Evolutionary conservation across 768 basidiomycete species (phyloP).

Genomic region (Dictyophora rubrovolvata): DNA sequence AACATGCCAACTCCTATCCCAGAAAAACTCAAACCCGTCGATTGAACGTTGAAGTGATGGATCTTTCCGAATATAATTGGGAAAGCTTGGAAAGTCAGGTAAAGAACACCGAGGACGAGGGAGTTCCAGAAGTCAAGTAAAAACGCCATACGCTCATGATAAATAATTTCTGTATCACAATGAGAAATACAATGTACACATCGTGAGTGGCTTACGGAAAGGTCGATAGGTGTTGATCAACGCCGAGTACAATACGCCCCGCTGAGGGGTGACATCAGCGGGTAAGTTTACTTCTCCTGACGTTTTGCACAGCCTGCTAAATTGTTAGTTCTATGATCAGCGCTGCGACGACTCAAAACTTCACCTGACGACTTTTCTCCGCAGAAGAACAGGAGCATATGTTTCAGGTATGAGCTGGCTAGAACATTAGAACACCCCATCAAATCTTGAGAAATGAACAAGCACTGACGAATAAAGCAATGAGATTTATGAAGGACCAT

Average conservation of each 20-base stretch:
- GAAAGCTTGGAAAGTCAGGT: slow-evolving; percentile 47
- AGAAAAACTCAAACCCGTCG: slow-evolving; percentile 37
- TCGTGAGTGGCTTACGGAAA: slow-evolving; percentile 12
- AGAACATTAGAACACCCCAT: neutral
- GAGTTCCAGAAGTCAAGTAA: slow-evolving; percentile 20
- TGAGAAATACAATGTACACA: slow-evolving; percentile 9
- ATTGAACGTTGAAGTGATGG: slow-evolving; percentile 46
- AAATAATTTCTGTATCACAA: slow-evolving; percentile 17
- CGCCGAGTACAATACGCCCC: slow-evolving; percentile 22
- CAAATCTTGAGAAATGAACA: neutral
- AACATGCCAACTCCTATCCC: slow-evolving; percentile 43
- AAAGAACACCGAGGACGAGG: slow-evolving; percentile 33
- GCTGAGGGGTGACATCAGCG: slow-evolving; percentile 14
- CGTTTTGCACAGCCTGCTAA: neutral
- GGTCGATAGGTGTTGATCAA: slow-evolving; percentile 24
- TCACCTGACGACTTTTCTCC: slow-evolving; percentile 17
- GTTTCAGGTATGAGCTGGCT: slow-evolving; percentile 23
- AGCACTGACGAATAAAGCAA: neutral
- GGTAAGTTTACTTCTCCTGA: neutral
- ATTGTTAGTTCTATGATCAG: no score
- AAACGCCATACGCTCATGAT: slow-evolving; percentile 28
- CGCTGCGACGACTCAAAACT: neutral
- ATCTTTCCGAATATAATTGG: slow-evolving; percentile 38
- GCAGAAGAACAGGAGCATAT: slow-evolving; percentile 21
- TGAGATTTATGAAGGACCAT: neutral